Conservation (phyloP, 768 basidiomycete genomes). For the Lyophyllum decastes region DNA sequence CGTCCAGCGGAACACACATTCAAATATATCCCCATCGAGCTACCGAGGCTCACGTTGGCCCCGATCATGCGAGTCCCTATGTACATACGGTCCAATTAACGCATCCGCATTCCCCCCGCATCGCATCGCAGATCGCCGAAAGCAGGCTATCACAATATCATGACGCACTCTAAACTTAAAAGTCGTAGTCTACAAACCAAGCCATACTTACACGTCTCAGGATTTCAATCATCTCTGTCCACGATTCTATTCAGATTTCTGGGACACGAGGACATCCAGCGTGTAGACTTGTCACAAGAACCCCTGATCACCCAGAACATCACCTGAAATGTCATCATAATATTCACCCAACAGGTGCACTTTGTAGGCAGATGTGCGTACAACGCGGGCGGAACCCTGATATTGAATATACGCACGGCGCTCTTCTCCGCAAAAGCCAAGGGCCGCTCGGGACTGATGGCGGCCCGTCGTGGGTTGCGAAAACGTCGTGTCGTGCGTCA, state of each 20-base stretch:
- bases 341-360: neutral
- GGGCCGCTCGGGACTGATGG: neutral
- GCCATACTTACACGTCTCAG: neutral
- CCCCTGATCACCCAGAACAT: neutral
- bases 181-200: neutral
- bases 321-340: neutral
- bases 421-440: neutral
- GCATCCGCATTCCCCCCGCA: neutral
- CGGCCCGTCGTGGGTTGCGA: neutral
- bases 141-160: constrained; percentile 2
- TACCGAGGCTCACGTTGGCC: neutral
- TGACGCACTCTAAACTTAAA: constrained; percentile 13
- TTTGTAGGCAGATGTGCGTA: neutral
- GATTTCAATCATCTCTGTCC: neutral
- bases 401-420: neutral
- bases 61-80: neutral
- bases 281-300: neutral
- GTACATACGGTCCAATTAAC: neutral
- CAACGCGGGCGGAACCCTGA: neutral
- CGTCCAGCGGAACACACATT: neutral
- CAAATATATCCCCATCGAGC: neutral
- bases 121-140: constrained; percentile 14
- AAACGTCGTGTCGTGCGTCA: neutral
- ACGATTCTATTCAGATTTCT: neutral
- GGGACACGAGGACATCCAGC: neutral